Conservation (phyloP, 2,329 filamentous ascomycete species). For the Lecanoromycetidae sp. region DNA sequence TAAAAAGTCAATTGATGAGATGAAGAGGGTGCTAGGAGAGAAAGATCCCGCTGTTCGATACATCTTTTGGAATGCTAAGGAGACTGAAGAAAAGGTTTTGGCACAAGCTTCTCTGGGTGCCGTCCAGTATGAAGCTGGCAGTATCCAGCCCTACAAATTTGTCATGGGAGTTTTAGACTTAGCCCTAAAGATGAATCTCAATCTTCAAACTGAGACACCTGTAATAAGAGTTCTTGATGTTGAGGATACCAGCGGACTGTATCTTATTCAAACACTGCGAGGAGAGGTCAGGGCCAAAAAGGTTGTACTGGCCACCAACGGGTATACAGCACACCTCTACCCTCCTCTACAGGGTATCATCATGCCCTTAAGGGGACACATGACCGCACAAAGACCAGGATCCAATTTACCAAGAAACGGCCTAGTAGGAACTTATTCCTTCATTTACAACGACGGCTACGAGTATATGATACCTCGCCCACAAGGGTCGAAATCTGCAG, state of each 20-base stretch:
- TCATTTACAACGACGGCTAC: constrained; percentile 49
- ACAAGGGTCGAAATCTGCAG: constrained; percentile 31
- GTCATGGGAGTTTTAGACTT: constrained; percentile 36
- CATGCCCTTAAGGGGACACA: constrained; percentile 56
- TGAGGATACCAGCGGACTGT: constrained; percentile 33
- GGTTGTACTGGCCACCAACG: constrained; percentile 72
- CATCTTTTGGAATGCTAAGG: constrained; percentile 31
- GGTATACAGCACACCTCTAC: constrained; percentile 64
- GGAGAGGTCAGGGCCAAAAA: constrained; percentile 52
- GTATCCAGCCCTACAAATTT: constrained; percentile 31
- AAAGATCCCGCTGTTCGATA: constrained; percentile 36
- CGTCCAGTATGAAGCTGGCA: constrained; percentile 36
- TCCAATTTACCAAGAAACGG: constrained; percentile 27
- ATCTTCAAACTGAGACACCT: constrained; percentile 25
- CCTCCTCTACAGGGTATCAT: constrained; percentile 59
- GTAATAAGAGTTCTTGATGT: constrained; percentile 19
- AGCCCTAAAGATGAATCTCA: constrained; percentile 27
- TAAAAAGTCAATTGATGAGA: constrained; percentile 31
- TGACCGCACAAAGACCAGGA: constrained; percentile 26
- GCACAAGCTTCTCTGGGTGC: constrained; percentile 35
- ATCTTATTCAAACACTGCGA: constrained; percentile 53
- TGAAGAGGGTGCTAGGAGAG: constrained; percentile 35
- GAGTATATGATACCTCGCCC: constrained; percentile 55
- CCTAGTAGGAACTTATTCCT: constrained; percentile 45
- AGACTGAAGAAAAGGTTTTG: constrained; percentile 33